These are phyloP conservation scores for Colletotrichum gloeosporioides DNA, from an alignment of 2,329 filamentous ascomycete genomes.

Conservation along the genomic window DNA sequence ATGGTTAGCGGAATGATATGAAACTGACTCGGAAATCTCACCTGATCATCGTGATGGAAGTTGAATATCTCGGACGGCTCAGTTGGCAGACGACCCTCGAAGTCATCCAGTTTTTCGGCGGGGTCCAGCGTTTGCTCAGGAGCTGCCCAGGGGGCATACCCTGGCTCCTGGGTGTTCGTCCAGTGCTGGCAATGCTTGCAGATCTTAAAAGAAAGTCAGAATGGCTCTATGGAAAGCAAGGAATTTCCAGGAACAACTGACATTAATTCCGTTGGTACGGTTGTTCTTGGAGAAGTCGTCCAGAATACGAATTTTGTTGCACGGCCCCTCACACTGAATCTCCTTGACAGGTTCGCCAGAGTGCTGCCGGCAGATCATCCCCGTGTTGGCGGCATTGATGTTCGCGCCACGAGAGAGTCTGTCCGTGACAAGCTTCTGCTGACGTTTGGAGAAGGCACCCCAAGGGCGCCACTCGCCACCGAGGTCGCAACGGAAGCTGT, in stretches of 20 bases:
- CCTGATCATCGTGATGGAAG: neutral
- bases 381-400: conserved; percentile 34
- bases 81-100: neutral
- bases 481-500: conserved; percentile 38
- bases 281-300: conserved; percentile 35
- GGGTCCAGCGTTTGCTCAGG: neutral
- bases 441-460: conserved; percentile 35
- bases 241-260: conserved; percentile 24
- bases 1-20: neutral
- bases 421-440: conserved; percentile 31
- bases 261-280: conserved; percentile 31
- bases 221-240: neutral
- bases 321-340: conserved; percentile 35
- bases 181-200: conserved; percentile 41
- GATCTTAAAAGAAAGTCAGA: conserved; percentile 25
- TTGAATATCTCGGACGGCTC: conserved; percentile 14
- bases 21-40: neutral
- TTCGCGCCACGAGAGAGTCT: conserved; percentile 12
- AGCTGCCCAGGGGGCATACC: conserved; percentile 14
- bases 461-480: conserved; percentile 41
- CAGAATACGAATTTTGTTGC: conserved; percentile 29
- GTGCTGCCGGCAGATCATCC: conserved; percentile 43
- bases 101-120: neutral
- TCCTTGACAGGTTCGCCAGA: conserved; percentile 27
- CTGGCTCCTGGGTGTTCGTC: conserved; percentile 39